These are phyloP conservation scores for Quercus variabilis DNA, from an alignment of 306 rosid genomes.

Conservation along the genomic window DNA sequence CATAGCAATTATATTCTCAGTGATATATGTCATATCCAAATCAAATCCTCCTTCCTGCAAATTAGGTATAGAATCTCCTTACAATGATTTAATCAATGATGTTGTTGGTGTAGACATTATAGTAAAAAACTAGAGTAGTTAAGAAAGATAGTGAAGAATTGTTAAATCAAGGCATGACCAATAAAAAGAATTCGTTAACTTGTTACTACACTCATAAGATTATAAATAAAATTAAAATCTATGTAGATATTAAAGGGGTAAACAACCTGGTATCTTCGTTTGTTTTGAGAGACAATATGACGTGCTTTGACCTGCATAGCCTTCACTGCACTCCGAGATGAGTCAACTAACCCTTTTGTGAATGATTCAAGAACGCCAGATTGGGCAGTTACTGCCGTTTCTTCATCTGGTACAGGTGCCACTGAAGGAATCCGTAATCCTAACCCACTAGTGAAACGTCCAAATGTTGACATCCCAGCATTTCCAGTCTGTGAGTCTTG, in stretches of 20 bases:
- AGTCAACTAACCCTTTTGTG: slow-evolving; percentile 66
- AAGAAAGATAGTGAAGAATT: neutral
- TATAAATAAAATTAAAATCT: slow-evolving; percentile 15
- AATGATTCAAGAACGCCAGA: slow-evolving; percentile 62
- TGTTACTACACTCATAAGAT: neutral
- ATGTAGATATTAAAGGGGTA: slow-evolving; percentile 5
- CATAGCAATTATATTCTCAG: slow-evolving; percentile 89
- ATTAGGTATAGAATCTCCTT: neutral
- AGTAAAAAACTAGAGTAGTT: neutral
- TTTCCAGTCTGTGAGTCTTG: slow-evolving; percentile 37
- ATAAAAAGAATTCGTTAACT: neutral
- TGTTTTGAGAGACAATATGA: slow-evolving; percentile 85
- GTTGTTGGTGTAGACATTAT: neutral
- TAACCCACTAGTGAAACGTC: slow-evolving; percentile 55
- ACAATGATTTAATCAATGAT: neutral
- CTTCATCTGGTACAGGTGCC: slow-evolving; percentile 18
- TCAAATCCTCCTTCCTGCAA: slow-evolving; percentile 87
- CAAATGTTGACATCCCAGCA: slow-evolving; percentile 44
- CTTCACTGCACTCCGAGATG: slow-evolving; percentile 77
- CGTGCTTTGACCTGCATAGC: slow-evolving; percentile 96
- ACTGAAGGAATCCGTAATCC: slow-evolving; percentile 46
- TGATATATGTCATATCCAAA: slow-evolving; percentile 85
- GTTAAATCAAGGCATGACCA: neutral
- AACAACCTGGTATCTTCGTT: slow-evolving; percentile 84
- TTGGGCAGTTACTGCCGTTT: slow-evolving; percentile 26